Percentiles rank a stretch among this genome's conserved stretches.
phyloP scores from a whole-genome alignment of 2,329 filamentous ascomycete species.

The Fusarium fujikuroi region DNA sequence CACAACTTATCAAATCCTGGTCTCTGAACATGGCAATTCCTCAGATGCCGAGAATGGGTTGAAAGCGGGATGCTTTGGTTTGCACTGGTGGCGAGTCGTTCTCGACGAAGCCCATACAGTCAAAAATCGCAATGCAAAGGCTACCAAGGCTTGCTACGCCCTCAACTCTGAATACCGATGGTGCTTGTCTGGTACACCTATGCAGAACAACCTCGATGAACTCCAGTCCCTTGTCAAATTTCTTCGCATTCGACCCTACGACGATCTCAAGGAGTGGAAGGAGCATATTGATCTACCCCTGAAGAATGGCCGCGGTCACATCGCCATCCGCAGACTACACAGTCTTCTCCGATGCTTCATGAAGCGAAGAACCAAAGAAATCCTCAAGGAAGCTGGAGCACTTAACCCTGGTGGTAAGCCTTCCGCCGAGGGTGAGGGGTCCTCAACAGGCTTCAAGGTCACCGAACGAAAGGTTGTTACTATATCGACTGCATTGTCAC shows the following conservation, averaged over 20 bases:
- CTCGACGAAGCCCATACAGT: slow-evolving; percentile 98
- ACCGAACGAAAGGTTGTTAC: slow-evolving; percentile 90
- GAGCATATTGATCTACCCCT: slow-evolving; percentile 89
- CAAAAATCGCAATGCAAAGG: slow-evolving; percentile 97
- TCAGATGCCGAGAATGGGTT: slow-evolving; percentile 68
- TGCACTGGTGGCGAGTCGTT: slow-evolving; percentile 95
- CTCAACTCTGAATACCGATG: slow-evolving; percentile 88
- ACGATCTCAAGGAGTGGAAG: slow-evolving; percentile 87
- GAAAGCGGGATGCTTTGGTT: slow-evolving; percentile 86
- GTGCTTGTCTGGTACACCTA: slow-evolving; percentile 95
- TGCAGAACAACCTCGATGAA: slow-evolving; percentile 98
- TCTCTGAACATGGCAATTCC: slow-evolving; percentile 84
- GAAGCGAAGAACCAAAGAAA: slow-evolving; percentile 98
- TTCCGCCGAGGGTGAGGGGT: slow-evolving; percentile 59
- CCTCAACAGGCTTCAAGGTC: slow-evolving; percentile 82
- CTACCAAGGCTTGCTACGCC: slow-evolving; percentile 90
- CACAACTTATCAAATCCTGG: slow-evolving; percentile 95
- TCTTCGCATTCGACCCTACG: slow-evolving; percentile 89
- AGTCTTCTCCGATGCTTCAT: slow-evolving; percentile 91
- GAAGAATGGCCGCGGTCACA: slow-evolving; percentile 87
- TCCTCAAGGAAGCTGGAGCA: slow-evolving; percentile 88
- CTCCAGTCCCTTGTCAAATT: slow-evolving; percentile 94
- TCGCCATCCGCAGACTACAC: slow-evolving; percentile 88
- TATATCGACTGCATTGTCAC: slow-evolving; percentile 80
- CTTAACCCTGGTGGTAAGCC: slow-evolving; percentile 79